Percentiles rank a stretch among this genome's conserved stretches.
Evolutionary conservation across 805 yeast species (phyloP).

Genomic region (Candida schatavii): DNA sequence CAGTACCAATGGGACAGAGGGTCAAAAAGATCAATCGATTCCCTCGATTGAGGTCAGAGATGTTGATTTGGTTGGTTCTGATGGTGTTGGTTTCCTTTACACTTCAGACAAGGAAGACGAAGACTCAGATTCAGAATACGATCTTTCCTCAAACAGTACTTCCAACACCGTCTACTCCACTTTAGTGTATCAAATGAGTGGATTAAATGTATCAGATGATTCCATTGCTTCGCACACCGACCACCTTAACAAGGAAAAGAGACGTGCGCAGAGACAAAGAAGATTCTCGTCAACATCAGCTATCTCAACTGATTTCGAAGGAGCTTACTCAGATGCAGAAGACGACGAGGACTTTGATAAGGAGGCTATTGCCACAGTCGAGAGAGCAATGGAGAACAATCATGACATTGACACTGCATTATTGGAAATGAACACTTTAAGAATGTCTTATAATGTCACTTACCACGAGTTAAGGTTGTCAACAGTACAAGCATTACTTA

Average conservation of each 20-base stretch:
- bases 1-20: conserved; percentile 15
- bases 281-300: conserved; percentile 35
- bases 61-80: conserved; percentile 43
- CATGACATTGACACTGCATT: conserved; percentile 93
- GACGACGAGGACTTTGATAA: conserved; percentile 73
- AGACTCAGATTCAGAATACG: conserved; percentile 41
- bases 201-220: conserved; percentile 53
- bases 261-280: conserved; percentile 25
- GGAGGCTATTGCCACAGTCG: conserved; percentile 93
- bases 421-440: conserved; percentile 85
- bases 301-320: conserved; percentile 48
- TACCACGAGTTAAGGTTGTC: conserved; percentile 90
- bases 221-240: conserved; percentile 53
- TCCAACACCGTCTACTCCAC: conserved; percentile 32
- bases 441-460: conserved; percentile 97
- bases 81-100: conserved; percentile 50
- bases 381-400: conserved; percentile 86
- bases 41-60: conserved; percentile 41
- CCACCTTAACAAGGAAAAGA: conserved; percentile 37
- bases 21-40: background rate
- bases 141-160: conserved; percentile 17
- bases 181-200: conserved; percentile 45
- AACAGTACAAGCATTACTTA: conserved; percentile 68
- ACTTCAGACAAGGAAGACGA: conserved; percentile 44
- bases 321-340: conserved; percentile 27